Base-by-base conservation (phyloP, 2,329 filamentous ascomycete genomes). In the Pseudopithomyces maydicus region DNA sequence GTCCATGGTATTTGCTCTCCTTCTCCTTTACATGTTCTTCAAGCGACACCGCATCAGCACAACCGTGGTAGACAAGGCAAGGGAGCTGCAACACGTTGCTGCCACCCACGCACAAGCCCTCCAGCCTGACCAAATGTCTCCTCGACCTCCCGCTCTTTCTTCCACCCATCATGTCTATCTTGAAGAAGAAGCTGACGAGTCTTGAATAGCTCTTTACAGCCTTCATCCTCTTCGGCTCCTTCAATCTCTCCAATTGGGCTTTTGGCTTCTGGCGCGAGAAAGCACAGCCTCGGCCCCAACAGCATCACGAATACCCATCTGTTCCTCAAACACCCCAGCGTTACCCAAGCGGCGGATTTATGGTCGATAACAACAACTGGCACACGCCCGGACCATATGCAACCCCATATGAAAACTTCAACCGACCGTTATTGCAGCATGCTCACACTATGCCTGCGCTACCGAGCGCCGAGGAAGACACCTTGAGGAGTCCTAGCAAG, bases 241-340 rank as follows among this genome's bases (percentile, higher is more conserved):
- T 87, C 50, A 80, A 82, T 42, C 77, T 85, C 57, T 84, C 82
- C 54, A 88, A 88, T 69, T 80, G 84, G 71, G 84, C 84, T 2
- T 87, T 88, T 70, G 80, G 81, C 56, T 79, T 84, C 50, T 81
- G 86, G 64, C 77, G 81, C 56, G 74, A 78, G 55, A 79, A 80
- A 61, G 60, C 65, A 29, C 50, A 62, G 20, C 36, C 42, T 11
- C 63, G 67, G 33, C 53, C 56, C 2, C 62, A 63, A 23, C 62
- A 63, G 23, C 54, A 69, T 38, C 33, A 65, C 55, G 59, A 71
- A 52, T 59, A 69, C 54, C 56, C 55, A 49, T 55, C 61, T 10
- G 55, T 55, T 12, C 72, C 68, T 1, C 69, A 71, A 39, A 76
- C 73, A 0, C 74, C 72, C 0, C 74, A 75, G 47, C 65, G 71